A percentile compares a stretch with the other conserved stretches of the same genome.
Conservation (phyloP, 2,329 filamentous ascomycete genomes). For the Botrytis paeoniae region DNA sequence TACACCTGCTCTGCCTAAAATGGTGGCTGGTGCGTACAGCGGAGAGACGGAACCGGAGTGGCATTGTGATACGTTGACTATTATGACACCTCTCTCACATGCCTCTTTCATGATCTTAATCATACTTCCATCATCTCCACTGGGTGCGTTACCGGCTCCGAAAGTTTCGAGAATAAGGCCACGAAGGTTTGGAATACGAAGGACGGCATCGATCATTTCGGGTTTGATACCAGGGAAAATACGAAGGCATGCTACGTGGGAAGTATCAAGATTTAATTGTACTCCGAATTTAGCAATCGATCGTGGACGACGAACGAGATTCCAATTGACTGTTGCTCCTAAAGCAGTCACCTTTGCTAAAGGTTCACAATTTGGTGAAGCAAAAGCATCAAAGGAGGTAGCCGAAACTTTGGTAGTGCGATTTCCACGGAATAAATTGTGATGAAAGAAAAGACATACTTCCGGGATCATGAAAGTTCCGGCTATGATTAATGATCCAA, state of each 20-base stretch:
- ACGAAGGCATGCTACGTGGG: slow-evolving; percentile 66
- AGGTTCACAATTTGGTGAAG: slow-evolving; percentile 62
- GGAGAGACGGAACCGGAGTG: slow-evolving; percentile 53
- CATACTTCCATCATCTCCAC: slow-evolving; percentile 56
- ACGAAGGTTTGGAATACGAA: slow-evolving; percentile 58
- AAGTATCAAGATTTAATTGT: slow-evolving; percentile 59
- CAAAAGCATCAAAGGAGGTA: slow-evolving; percentile 66
- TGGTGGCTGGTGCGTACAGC: slow-evolving; percentile 57
- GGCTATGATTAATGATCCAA: slow-evolving; percentile 67
- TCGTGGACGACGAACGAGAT: slow-evolving; percentile 56
- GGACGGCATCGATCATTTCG: slow-evolving; percentile 66
- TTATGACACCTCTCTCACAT: slow-evolving; percentile 64
- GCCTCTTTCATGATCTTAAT: slow-evolving; percentile 62
- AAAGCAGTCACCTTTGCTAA: slow-evolving; percentile 60
- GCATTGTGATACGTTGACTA: slow-evolving; percentile 70
- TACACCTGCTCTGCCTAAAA: slow-evolving; percentile 63
- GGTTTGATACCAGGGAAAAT: slow-evolving; percentile 72
- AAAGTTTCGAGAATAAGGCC: slow-evolving; percentile 70
- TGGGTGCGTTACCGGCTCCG: slow-evolving; percentile 68
- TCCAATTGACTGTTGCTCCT: slow-evolving; percentile 62
- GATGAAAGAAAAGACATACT: slow-evolving; percentile 72
- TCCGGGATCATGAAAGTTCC: slow-evolving; percentile 74
- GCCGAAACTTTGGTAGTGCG: slow-evolving; percentile 66
- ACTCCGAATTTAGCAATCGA: slow-evolving; percentile 58
- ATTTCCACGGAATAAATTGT: slow-evolving; percentile 67